Conservation (phyloP, 2,329 filamentous ascomycete genomes). For the Diaporthe destruens region DNA sequence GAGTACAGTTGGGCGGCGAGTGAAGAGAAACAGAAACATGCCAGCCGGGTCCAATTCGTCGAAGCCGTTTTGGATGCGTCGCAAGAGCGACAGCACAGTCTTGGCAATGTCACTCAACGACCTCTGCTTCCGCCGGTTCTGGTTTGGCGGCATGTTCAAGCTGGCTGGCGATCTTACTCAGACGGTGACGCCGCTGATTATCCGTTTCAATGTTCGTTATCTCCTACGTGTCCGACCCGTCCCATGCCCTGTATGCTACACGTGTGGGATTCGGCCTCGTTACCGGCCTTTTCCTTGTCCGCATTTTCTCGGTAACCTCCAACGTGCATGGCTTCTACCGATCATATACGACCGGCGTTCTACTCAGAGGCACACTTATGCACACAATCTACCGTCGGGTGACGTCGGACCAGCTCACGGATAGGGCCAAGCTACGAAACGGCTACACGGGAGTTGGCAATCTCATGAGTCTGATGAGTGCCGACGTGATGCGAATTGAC, state of each 20-base stretch:
- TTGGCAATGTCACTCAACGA: slow-evolving; percentile 49
- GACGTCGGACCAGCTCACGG: slow-evolving; percentile 43
- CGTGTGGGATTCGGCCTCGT: slow-evolving; percentile 46
- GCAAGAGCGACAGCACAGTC: slow-evolving; percentile 46
- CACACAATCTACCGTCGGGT: slow-evolving; percentile 45
- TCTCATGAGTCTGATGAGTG: slow-evolving; percentile 51
- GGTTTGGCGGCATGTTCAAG: slow-evolving; percentile 48
- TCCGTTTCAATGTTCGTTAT: slow-evolving; percentile 47
- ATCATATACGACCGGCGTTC: slow-evolving; percentile 43
- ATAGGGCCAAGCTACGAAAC: slow-evolving; percentile 42
- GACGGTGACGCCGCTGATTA: slow-evolving; percentile 46
- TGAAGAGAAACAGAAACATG: slow-evolving; percentile 37
- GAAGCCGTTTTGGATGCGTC: slow-evolving; percentile 47
- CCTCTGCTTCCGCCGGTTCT: slow-evolving; percentile 50
- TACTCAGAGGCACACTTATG: slow-evolving; percentile 44
- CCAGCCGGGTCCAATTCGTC: slow-evolving; percentile 21
- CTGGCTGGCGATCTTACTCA: slow-evolving; percentile 46
- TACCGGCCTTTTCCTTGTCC: slow-evolving; percentile 46
- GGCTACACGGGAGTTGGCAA: slow-evolving; percentile 46
- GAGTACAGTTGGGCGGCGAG: slow-evolving; percentile 44
- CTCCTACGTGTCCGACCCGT: slow-evolving; percentile 44
- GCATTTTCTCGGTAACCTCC: slow-evolving; percentile 45
- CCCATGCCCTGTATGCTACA: slow-evolving; percentile 43
- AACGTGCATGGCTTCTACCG: slow-evolving; percentile 49
- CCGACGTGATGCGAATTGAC: slow-evolving; percentile 50